phyloP scores from a whole-genome alignment of 768 basidiomycete species.

The Macrolepiota dolichaula region DNA sequence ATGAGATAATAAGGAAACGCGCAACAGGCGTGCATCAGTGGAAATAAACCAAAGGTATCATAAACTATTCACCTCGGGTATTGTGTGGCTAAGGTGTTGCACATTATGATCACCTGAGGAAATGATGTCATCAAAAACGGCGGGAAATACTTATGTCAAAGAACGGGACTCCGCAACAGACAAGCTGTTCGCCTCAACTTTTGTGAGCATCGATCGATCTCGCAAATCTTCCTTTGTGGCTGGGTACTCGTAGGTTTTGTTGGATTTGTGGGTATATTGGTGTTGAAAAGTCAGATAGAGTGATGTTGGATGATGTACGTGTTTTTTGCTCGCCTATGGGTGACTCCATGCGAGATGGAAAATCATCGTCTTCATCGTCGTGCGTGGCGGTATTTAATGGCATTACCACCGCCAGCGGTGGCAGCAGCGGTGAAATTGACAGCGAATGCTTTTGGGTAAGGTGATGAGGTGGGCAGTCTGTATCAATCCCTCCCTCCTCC shows the following conservation, averaged over 20 bases:
- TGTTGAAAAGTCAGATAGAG: conserved; percentile 10
- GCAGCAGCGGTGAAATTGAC: conserved; percentile 16
- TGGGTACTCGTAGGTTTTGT: not conserved
- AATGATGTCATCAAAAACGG: too few relatives aligned
- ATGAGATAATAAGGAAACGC: too few relatives aligned
- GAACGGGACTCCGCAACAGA: too few relatives aligned
- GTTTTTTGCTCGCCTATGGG: not conserved
- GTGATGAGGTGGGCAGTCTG: conserved; percentile 43
- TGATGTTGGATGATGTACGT: conserved; percentile 1
- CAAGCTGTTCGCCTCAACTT: too few relatives aligned
- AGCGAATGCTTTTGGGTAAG: conserved; percentile 25
- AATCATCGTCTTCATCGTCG: conserved; percentile 69
- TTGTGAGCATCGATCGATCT: too few relatives aligned
- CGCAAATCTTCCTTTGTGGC: not conserved
- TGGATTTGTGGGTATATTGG: not conserved
- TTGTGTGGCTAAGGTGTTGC: too few relatives aligned
- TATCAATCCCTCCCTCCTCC: conserved; percentile 42
- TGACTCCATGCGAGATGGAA: conserved; percentile 60
- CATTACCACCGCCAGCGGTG: conserved; percentile 19
- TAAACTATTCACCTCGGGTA: too few relatives aligned
- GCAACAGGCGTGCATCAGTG: too few relatives aligned
- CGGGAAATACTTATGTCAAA: too few relatives aligned
- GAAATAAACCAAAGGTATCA: too few relatives aligned
- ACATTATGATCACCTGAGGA: too few relatives aligned
- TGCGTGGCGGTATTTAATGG: conserved; percentile 14